These are phyloP conservation scores for Nidula microcarpa DNA, from an alignment of 768 basidiomycete species.

Conservation along the genomic window DNA sequence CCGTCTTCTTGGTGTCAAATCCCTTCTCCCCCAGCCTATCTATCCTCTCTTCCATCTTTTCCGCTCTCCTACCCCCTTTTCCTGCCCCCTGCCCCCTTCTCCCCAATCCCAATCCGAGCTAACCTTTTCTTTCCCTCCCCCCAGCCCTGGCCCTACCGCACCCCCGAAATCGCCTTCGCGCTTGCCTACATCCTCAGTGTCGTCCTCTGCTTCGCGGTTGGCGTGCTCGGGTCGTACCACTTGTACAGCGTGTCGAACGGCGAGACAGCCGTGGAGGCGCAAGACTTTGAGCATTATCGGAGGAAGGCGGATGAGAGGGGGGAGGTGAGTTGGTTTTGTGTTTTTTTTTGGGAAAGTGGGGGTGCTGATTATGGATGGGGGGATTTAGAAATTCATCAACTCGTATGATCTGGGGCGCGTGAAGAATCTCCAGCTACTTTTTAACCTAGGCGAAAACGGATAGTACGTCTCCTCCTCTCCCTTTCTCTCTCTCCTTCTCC, in stretches of 20 bases:
- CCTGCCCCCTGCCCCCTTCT: constrained; percentile 13
- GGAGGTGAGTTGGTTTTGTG: constrained; percentile 42
- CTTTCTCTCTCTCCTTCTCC: neutral
- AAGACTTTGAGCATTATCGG: constrained; percentile 81
- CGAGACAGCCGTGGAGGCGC: constrained; percentile 88
- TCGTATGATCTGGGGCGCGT: constrained; percentile 86
- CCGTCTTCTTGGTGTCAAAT: neutral
- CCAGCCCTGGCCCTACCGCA: constrained; percentile 51
- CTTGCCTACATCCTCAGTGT: constrained; percentile 72
- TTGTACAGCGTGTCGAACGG: constrained; percentile 66
- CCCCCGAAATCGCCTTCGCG: constrained; percentile 69
- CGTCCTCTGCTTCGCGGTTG: constrained; percentile 74
- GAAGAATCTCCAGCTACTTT: constrained; percentile 78
- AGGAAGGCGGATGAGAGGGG: constrained; percentile 64
- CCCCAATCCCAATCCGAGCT: too few species aligned
- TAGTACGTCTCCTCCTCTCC: constrained; percentile 55
- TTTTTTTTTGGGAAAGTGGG: too few species aligned
- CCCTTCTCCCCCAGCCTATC: neutral
- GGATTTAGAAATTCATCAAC: constrained; percentile 71
- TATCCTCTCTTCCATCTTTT: neutral
- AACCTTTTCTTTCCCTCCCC: neutral
- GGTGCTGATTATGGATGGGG: too few species aligned
- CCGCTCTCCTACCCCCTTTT: neutral
- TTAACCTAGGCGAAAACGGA: constrained; percentile 77
- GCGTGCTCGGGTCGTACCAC: constrained; percentile 72